A percentile compares a stretch with the other conserved stretches of the same genome.
Conservation (phyloP, 1,139 yeast genomes). For the Hanseniaspora uvarum region DNA sequence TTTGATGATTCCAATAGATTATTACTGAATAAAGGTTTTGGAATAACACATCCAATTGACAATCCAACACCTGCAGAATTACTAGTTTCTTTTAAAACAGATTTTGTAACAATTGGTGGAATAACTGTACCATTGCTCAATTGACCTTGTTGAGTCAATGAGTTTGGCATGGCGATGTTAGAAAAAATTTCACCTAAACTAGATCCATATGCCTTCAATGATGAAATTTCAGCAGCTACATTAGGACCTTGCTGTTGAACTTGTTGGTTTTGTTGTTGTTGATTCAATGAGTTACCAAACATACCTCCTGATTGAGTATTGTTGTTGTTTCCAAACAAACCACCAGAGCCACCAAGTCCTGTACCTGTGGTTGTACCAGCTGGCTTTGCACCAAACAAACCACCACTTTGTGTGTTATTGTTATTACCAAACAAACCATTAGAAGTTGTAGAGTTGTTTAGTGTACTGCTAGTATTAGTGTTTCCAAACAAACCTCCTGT, state of each 20-base stretch:
- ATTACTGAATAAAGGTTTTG: constrained; percentile 12
- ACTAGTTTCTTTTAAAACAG: not conserved
- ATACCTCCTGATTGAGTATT: constrained; percentile 20
- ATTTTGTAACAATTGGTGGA: constrained; percentile 10
- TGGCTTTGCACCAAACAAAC: constrained; percentile 23
- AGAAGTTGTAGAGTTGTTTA: constrained; percentile 19
- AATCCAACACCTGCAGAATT: constrained; percentile 6
- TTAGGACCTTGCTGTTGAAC: constrained; percentile 17
- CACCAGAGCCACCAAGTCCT: constrained; percentile 21
- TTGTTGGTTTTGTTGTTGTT: constrained; percentile 24
- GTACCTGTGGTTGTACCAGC: constrained; percentile 17
- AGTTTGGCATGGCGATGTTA: constrained; percentile 24
- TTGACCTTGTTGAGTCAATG: constrained; percentile 47
- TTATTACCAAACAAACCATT: constrained; percentile 25
- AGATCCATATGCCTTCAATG: constrained; percentile 15
- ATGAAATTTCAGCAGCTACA: constrained; percentile 5
- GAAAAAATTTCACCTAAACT: constrained; percentile 14
- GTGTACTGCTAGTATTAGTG: constrained; percentile 24
- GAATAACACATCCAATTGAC: constrained; percentile 15
- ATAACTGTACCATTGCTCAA: constrained; percentile 33
- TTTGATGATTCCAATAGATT: not conserved
- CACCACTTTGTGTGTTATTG: constrained; percentile 26
- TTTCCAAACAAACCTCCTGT: constrained; percentile 31
- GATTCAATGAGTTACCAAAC: constrained; percentile 20
- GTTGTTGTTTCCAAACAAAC: constrained; percentile 32